Percentiles rank a stretch among this genome's conserved stretches.
phyloP scores from a whole-genome alignment of 371 early-diverging fungal genomes.

The Dinochytrium kinnereticum region DNA sequence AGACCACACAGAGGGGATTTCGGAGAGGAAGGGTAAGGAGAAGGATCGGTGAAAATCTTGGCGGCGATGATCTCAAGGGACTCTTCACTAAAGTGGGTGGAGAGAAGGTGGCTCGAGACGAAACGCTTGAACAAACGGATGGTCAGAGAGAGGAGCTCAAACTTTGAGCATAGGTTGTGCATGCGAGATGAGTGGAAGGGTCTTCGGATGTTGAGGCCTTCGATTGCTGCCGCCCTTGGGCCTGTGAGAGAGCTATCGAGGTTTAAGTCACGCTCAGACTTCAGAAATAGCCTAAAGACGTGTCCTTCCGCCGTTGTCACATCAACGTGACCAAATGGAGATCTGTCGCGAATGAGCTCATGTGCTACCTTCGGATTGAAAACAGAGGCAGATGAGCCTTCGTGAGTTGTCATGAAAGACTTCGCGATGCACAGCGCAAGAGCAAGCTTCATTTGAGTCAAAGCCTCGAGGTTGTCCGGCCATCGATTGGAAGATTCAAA shows the following conservation, averaged over 20 bases:
- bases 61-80: constrained; percentile 46
- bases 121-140: constrained; percentile 86
- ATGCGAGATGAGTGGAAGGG: constrained; percentile 42
- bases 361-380: constrained; percentile 51
- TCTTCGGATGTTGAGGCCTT: constrained; percentile 10
- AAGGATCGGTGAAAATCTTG: constrained; percentile 66
- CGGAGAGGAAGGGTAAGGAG: constrained; percentile 58
- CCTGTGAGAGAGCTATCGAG: not conserved
- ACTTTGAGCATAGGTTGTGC: constrained; percentile 40
- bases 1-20: constrained; percentile 67
- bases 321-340: constrained; percentile 63
- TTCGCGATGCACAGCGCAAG: constrained; percentile 74
- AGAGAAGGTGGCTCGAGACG: constrained; percentile 77
- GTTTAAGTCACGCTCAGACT: constrained; percentile 66
- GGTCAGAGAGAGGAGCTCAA: constrained; percentile 41
- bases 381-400: constrained; percentile 33
- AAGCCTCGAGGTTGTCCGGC: constrained; percentile 81
- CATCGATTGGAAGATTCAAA: constrained; percentile 85
- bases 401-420: constrained; percentile 22
- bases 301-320: constrained; percentile 69
- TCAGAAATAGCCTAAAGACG: constrained; percentile 76
- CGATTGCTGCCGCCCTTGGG: not conserved
- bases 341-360: constrained; percentile 20
- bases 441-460: constrained; percentile 90
- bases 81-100: constrained; percentile 36